Base-by-base conservation (phyloP, 2,329 filamentous ascomycete genomes). In the Diaporthe vexans region DNA sequence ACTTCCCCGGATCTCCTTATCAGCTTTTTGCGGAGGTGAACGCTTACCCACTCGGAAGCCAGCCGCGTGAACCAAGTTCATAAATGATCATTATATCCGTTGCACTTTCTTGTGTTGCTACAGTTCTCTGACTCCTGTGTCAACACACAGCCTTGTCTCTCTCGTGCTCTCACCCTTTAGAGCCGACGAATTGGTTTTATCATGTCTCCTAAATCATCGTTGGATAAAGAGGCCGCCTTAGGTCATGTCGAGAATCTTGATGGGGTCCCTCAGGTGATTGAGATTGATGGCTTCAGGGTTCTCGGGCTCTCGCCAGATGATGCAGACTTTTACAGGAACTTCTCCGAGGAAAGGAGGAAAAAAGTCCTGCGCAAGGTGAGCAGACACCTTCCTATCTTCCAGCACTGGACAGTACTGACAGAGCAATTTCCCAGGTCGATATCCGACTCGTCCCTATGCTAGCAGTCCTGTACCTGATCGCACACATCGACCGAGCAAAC, bases 271-370 rank as follows among this genome's bases (percentile, higher is more conserved):
- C 73, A 78, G 4, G 73, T 80, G n/a, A 77, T 79, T 7, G 76
- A 78, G 6, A 79, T 82, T 10, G 80, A 78, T 13, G 77, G 78
- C n/a, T 78, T 81, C 61, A 80, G 80, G 21, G 81, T 82, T 11
- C 77, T 78, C 8, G 81, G 81, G 1, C 40, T 82, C 54, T 75
- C 73, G 26, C 15, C 69, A 10, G 80, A 80, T 15, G 81, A 82
- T 78, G 80, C 79, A 6, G 78, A 81, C 10, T 82, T 82, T 52
- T 82, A 79, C 67, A 77, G 61, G 3, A 77, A 76, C 58, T 82
- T 78, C 19, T 73, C 80, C 0, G 74, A 77, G 19, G 77, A 81
- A 48, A 78, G 77, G 74, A 70, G 78, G 17, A 79, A 77, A 73
- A 77, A 73, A n/a, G 65, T 77, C 33, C 75, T 78, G 56, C 78